Percentiles rank a stretch among this genome's conserved stretches.
Conservation (phyloP, 768 basidiomycete genomes). For the Xanthoconium purpureum region DNA sequence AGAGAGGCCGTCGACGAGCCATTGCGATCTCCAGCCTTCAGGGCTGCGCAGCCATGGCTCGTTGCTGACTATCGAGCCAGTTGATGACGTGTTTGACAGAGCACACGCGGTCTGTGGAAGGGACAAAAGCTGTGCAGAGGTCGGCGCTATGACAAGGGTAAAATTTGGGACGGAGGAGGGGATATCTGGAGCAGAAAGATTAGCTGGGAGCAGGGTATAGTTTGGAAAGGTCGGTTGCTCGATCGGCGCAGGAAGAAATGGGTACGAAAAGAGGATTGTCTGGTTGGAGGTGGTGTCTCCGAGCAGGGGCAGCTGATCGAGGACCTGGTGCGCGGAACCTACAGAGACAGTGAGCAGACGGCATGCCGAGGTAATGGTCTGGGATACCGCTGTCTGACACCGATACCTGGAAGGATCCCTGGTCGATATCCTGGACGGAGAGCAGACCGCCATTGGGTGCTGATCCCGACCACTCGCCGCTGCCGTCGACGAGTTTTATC, state of each 20-base stretch:
- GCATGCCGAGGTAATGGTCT: not conserved
- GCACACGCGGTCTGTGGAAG: slow-evolving; percentile 60
- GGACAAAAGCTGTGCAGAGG: slow-evolving; percentile 39
- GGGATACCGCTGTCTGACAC: slow-evolving; percentile 45
- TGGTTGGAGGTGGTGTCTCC: slow-evolving; percentile 76
- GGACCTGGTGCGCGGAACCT: slow-evolving; percentile 50
- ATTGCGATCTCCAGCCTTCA: slow-evolving; percentile 67
- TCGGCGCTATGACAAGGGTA: slow-evolving; percentile 54
- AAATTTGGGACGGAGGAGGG: slow-evolving; percentile 47
- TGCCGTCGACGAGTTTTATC: slow-evolving; percentile 46
- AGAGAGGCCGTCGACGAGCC: slow-evolving; percentile 55
- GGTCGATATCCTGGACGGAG: slow-evolving; percentile 39
- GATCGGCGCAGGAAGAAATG: slow-evolving; percentile 36
- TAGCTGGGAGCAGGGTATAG: slow-evolving; percentile 65
- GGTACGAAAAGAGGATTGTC: slow-evolving; percentile 68
- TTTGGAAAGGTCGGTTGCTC: slow-evolving; percentile 61
- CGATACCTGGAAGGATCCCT: slow-evolving; percentile 55
- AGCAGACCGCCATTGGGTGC: slow-evolving; percentile 51
- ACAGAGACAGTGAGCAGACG: slow-evolving; percentile 1
- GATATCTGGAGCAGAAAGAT: slow-evolving; percentile 41
- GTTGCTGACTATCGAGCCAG: slow-evolving; percentile 41
- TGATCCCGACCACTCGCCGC: slow-evolving; percentile 49
- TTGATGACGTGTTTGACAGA: slow-evolving; percentile 39
- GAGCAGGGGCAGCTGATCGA: slow-evolving; percentile 49
- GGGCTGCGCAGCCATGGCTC: slow-evolving; percentile 55